These are phyloP conservation scores for Exophiala calicioides DNA, from an alignment of 2,329 filamentous ascomycete species.

Conservation along the genomic window DNA sequence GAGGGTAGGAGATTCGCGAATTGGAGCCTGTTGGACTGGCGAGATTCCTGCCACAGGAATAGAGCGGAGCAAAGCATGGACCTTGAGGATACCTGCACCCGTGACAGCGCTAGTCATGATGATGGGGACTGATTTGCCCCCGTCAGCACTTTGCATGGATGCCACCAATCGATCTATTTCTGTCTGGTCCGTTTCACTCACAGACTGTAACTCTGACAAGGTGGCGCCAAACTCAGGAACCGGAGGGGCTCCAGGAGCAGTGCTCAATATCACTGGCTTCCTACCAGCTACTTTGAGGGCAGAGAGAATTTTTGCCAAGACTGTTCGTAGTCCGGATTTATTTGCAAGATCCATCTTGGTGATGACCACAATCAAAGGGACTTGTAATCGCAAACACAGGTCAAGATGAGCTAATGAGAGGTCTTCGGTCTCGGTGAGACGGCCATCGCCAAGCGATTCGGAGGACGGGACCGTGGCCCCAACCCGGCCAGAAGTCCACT, in stretches of 20 bases:
- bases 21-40: not conserved
- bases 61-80: constrained; percentile 77
- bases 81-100: constrained; percentile 74
- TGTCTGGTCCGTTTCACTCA: constrained; percentile 58
- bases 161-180: constrained; percentile 61
- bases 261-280: constrained; percentile 68
- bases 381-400: constrained; percentile 75
- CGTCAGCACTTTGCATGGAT: constrained; percentile 39
- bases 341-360: constrained; percentile 90
- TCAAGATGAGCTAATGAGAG: constrained; percentile 78
- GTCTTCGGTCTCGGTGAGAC: constrained; percentile 52
- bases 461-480: constrained; percentile 49
- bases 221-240: constrained; percentile 50
- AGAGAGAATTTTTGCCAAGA: constrained; percentile 72
- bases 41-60: constrained; percentile 54
- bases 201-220: constrained; percentile 54
- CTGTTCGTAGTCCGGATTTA: constrained; percentile 67
- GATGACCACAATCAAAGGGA: constrained; percentile 78
- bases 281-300: constrained; percentile 74
- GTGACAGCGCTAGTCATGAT: constrained; percentile 84
- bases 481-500: constrained; percentile 46
- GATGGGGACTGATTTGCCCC: constrained; percentile 68
- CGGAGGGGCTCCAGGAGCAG: constrained; percentile 7
- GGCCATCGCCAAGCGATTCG: constrained; percentile 48
- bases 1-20: constrained; percentile 51